Percentiles rank a stretch among this genome's conserved stretches.
Conservation (phyloP, 768 basidiomycete species). For the Daedaleopsis nitida region DNA sequence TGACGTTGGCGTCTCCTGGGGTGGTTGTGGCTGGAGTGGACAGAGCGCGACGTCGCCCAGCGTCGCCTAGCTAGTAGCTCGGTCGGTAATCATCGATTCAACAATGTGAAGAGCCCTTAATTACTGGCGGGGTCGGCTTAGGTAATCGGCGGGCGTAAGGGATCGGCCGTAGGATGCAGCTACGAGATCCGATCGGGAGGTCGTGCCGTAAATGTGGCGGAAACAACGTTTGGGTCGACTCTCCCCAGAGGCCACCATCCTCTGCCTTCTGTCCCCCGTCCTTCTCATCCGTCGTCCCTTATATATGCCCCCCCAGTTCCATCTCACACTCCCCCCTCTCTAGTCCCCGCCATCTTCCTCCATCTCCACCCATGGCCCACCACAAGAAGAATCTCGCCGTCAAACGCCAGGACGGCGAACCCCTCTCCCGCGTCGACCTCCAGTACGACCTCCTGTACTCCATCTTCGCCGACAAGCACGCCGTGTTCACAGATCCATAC, state of each 20-base stretch:
- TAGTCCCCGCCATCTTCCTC: slow-evolving; percentile 34
- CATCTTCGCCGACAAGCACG: slow-evolving; percentile 47
- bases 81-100: too few species aligned
- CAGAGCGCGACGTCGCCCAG: too few species aligned
- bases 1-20: too few species aligned
- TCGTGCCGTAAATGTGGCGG: slow-evolving; percentile 30
- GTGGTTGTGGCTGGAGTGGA: too few species aligned
- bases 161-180: slow-evolving; percentile 27
- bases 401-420: slow-evolving; percentile 63
- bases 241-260: slow-evolving; percentile 9
- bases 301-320: not conserved
- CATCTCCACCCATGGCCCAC: slow-evolving; percentile 15
- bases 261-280: too few species aligned
- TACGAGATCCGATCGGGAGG: slow-evolving; percentile 32
- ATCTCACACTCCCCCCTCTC: not conserved
- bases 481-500: slow-evolving; percentile 66
- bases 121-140: slow-evolving; percentile 3
- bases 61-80: too few species aligned
- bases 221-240: slow-evolving; percentile 24
- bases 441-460: slow-evolving; percentile 55
- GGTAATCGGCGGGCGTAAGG: slow-evolving; percentile 16
- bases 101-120: not conserved
- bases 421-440: slow-evolving; percentile 65
- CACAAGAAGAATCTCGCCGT: slow-evolving; percentile 44
- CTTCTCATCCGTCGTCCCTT: slow-evolving; percentile 8